These are phyloP conservation scores for Leptomonas seymouri DNA, from an alignment of 208 protist genomes.

Conservation along the genomic window DNA sequence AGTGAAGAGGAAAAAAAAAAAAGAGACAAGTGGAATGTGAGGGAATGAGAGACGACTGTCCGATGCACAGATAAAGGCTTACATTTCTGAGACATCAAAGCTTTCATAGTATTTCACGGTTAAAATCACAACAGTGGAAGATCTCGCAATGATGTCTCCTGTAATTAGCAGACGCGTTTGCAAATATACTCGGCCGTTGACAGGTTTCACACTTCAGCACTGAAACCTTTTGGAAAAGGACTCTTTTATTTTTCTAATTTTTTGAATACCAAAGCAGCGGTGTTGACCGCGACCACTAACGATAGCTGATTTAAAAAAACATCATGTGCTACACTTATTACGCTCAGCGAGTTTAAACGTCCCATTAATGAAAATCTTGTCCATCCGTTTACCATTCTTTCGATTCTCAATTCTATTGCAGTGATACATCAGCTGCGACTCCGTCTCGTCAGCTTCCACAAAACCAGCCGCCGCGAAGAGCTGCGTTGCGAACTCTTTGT, in stretches of 20 bases:
- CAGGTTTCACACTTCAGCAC: no score
- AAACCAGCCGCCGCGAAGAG: slow-evolving; percentile 57
- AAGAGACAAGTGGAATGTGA: not conserved
- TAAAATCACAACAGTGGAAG: no score
- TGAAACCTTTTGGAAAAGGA: no score
- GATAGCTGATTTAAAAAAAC: not conserved
- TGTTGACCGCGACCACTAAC: no score
- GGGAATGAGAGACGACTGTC: not conserved
- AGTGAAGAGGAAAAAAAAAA: not conserved
- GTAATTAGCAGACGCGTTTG: no score
- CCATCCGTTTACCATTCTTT: slow-evolving; percentile 83
- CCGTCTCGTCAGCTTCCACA: slow-evolving; percentile 35
- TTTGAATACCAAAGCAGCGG: no score
- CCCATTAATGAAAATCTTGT: slow-evolving; percentile 89
- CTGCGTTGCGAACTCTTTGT: slow-evolving; percentile 44
- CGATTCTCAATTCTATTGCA: slow-evolving; percentile 86
- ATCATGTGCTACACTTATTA: not conserved
- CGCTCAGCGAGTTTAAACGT: slow-evolving; percentile 41
- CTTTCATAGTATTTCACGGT: no score
- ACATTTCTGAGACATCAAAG: not conserved
- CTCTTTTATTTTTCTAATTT: no score
- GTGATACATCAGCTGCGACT: slow-evolving; percentile 54
- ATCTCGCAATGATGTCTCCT: no score
- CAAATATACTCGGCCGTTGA: no score
- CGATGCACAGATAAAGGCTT: no score